Base-by-base conservation (phyloP, 1,284 basidiomycete genomes). In the Cutaneotrichosporon dermatis region DNA sequence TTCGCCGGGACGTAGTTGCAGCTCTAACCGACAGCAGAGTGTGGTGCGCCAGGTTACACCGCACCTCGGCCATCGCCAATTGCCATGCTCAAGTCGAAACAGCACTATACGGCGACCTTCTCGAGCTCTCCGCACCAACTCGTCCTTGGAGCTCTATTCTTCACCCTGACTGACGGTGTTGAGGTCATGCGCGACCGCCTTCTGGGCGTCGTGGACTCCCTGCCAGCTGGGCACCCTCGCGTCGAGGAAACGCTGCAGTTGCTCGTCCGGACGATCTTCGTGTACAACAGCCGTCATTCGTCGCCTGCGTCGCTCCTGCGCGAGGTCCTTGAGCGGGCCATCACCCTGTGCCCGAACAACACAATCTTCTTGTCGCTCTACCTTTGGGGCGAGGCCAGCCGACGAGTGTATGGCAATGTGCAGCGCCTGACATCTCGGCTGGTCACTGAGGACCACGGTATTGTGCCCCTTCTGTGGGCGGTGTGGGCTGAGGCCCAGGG, bases 341-440 rank as follows among this genome's bases (percentile, higher is more conserved):
- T 80, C 39, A 50, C 51, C 1, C 56, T 61, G 15, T 82, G 76
- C 61, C 78, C 78, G 6, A 76, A 76, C 66, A 81, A 82, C 63
- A 79, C 78, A 0, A 59, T 72, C 13, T 80, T 82, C 68, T 69
- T 79, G 4, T 69, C 72, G 10, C 66, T 81, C 34, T 79, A 77
- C 61, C 72, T 80, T 10, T 71, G 68, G 54, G 77, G 77, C 41
- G 79, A 80, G 62, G 57, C 73, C 1, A 67, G 74, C 1, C 73
- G 71, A 33, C 66, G 78, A 41, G 74, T 80, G 6, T 76, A 79
- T 51, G 78, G 77, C 11, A 72, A 79, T 16, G 70, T 80, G 1
- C 76, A 79, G 51, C 65, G 70, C 11, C 64, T 78, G 12, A 63
- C 79, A 6, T 43, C 62, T 1, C 50, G 63, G 8, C 58, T 71